Percentiles rank a stretch among this genome's conserved stretches.
Conservation (phyloP, 1,284 basidiomycete species). For the Ceratobasidium sp. region DNA sequence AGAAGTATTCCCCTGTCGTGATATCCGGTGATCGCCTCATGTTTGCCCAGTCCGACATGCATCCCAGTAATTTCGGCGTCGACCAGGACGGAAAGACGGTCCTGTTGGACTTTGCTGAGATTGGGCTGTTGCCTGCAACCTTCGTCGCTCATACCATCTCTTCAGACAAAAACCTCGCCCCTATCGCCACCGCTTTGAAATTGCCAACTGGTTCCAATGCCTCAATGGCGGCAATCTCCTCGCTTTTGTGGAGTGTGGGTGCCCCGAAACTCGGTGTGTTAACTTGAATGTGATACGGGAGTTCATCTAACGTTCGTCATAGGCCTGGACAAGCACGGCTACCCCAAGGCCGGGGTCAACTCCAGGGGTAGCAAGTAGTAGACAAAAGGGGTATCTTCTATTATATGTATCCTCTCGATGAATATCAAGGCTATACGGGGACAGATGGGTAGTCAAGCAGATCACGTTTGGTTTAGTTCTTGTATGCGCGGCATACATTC, state of each 20-base stretch:
- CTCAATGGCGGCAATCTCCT: conserved; percentile 21
- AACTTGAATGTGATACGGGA: conserved; percentile 29
- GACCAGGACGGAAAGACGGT: conserved; percentile 49
- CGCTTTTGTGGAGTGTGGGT: conserved; percentile 16
- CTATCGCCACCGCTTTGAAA: conserved; percentile 33
- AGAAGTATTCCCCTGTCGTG: background rate
- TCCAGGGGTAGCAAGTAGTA: background rate
- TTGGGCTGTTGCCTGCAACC: conserved; percentile 50
- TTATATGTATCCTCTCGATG: background rate
- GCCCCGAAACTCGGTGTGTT: conserved; percentile 29
- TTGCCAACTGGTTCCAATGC: conserved; percentile 12
- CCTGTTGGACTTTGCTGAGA: conserved; percentile 50
- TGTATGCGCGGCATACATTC: too few species aligned
- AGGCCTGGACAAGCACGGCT: conserved; percentile 40
- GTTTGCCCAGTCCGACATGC: conserved; percentile 53
- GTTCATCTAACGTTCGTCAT: conserved; percentile 29
- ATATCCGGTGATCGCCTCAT: conserved; percentile 49
- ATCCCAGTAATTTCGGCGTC: conserved; percentile 51
- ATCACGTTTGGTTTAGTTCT: too few species aligned
- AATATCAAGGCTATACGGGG: too few species aligned
- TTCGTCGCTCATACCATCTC: conserved; percentile 47
- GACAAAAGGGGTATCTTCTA: background rate
- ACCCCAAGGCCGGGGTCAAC: conserved; percentile 1
- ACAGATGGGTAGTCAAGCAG: too few species aligned
- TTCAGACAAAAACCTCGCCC: conserved; percentile 31